phyloP scores from a whole-genome alignment of 352 stramenopile genomes.

The Pythium grandisporangium region DNA sequence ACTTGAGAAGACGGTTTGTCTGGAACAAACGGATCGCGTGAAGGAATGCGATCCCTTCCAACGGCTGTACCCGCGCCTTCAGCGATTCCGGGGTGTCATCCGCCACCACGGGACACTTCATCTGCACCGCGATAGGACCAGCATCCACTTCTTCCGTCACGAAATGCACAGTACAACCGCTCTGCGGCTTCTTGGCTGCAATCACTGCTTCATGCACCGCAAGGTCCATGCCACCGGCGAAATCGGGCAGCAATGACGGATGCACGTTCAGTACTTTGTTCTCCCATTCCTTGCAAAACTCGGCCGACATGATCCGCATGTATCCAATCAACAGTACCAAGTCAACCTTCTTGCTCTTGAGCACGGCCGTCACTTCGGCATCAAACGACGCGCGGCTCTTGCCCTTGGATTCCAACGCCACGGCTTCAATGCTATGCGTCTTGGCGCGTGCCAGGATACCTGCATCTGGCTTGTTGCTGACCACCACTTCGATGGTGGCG shows the following conservation, averaged over 20 bases:
- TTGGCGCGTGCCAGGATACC: constrained; percentile 94
- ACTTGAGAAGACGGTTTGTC: constrained; percentile 46
- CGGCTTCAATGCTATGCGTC: constrained; percentile 55
- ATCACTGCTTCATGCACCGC: constrained; percentile 98
- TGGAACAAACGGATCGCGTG: constrained; percentile 77
- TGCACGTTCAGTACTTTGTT: constrained; percentile 99
- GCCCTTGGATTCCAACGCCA: constrained; percentile 55
- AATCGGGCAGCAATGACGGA: constrained; percentile 97
- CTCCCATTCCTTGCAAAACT: constrained; percentile 94
- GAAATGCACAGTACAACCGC: constrained; percentile 98
- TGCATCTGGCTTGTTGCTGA: constrained; percentile 93
- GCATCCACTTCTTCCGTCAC: constrained; percentile 97
- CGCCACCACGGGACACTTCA: constrained; percentile 85
- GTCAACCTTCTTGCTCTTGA: constrained; percentile 92
- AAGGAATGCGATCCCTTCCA: constrained; percentile 93
- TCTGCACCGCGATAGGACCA: constrained; percentile 97
- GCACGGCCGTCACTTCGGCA: constrained; percentile 88
- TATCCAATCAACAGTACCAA: constrained; percentile 98
- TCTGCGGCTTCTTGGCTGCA: constrained; percentile 92
- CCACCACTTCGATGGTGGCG: constrained; percentile 93
- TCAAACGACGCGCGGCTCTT: constrained; percentile 93
- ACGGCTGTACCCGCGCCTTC: constrained; percentile 95
- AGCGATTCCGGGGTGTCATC: constrained; percentile 93
- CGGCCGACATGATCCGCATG: constrained; percentile 97
- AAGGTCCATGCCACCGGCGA: constrained; percentile 99